These are phyloP conservation scores for Trichosanthes truncata DNA, from an alignment of 306 rosid species.

Conservation along the genomic window DNA sequence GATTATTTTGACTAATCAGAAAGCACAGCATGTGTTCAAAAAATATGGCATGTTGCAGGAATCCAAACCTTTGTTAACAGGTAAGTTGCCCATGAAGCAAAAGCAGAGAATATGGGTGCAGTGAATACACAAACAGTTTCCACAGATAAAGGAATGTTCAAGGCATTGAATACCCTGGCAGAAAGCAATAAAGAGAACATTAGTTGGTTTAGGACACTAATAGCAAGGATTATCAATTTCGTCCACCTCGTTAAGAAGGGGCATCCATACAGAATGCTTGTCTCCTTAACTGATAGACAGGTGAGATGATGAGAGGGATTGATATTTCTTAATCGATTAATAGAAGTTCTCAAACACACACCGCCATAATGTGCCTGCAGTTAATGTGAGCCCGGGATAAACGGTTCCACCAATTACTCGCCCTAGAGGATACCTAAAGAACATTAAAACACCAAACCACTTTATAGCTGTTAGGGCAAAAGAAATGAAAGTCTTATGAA, in stretches of 20 bases:
- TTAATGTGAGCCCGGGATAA: constrained; percentile 94
- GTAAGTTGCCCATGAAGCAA: constrained; percentile 94
- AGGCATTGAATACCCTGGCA: constrained; percentile 65
- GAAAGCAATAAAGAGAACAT: constrained; percentile 16
- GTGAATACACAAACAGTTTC: constrained; percentile 98
- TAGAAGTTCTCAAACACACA: constrained; percentile 26
- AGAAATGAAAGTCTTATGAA: not conserved
- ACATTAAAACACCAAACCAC: not conserved
- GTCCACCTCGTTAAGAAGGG: not conserved
- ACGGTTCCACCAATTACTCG: constrained; percentile 99
- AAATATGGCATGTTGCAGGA: constrained; percentile 3
- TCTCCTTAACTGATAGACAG: not conserved
- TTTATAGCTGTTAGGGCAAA: constrained; percentile 18
- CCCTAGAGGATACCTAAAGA: constrained; percentile 95
- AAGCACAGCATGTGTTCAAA: not conserved
- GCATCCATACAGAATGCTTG: not conserved
- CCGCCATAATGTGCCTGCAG: constrained; percentile 93
- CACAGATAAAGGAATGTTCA: constrained; percentile 92
- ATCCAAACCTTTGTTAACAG: constrained; percentile 71
- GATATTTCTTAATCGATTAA: not conserved
- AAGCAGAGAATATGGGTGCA: constrained; percentile 95
- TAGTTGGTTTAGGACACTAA: not conserved
- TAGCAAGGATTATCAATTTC: not conserved
- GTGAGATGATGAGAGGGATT: not conserved
- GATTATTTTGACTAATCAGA: constrained; percentile 16